Evolutionary conservation across 2,329 filamentous ascomycete species (phyloP).

Genomic region (Diaporthe humulicola): DNA sequence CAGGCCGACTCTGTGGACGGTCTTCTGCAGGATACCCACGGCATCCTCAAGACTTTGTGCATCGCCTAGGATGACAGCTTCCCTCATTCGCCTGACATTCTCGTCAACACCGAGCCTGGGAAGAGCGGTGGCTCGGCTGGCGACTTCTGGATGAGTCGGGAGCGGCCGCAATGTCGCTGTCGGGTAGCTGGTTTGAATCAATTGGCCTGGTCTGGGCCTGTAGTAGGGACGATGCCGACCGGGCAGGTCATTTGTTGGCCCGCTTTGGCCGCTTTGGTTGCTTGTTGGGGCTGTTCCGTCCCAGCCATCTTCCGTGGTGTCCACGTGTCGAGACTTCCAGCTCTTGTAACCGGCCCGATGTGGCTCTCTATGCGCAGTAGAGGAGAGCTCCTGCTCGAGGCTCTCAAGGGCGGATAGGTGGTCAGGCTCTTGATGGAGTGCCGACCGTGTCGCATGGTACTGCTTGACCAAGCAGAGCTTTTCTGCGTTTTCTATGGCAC

Average conservation of each 20-base stretch:
- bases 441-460: constrained; percentile 51
- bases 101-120: constrained; percentile 13
- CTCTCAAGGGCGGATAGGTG: not conserved
- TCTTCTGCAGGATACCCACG: constrained; percentile 10
- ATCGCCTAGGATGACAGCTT: constrained; percentile 17
- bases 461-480: constrained; percentile 54
- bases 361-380: not conserved
- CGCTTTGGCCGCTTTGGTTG: not conserved
- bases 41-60: constrained; percentile 10
- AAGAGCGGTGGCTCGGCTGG: too few relatives aligned
- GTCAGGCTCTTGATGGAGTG: constrained; percentile 35
- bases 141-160: not conserved
- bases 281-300: not conserved
- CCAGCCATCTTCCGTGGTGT: not conserved
- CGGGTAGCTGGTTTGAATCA: not conserved
- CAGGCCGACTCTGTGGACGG: not conserved
- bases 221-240: not conserved
- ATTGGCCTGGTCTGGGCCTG: not conserved
- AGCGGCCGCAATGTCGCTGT: not conserved
- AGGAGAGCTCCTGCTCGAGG: constrained; percentile 19
- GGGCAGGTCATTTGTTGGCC: not conserved
- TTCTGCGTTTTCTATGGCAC: constrained; percentile 55
- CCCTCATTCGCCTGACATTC: constrained; percentile 27
- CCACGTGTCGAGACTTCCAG: not conserved
- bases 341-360: not conserved